Evolutionary conservation across 202 grass and related monocot genomes (phyloP).

Genomic region (Elaeis oleifera): DNA sequence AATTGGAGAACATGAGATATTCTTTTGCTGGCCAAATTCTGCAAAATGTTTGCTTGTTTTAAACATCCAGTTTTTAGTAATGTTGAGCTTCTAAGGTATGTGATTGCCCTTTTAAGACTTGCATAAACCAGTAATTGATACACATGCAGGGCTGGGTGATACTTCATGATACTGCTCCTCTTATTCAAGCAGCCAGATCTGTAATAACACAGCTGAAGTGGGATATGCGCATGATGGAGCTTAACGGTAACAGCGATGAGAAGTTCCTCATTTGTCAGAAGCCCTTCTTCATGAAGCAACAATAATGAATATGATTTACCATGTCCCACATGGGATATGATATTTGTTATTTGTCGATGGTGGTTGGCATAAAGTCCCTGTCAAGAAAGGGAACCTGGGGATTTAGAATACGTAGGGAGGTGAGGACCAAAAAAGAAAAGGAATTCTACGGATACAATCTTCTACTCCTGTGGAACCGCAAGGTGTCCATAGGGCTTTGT

Average conservation of each 20-base stretch:
- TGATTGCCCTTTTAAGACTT: too few species aligned
- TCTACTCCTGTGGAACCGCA: constrained; percentile 46
- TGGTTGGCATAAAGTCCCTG: neutral
- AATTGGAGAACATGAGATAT: too few species aligned
- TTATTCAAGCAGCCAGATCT: constrained; percentile 78
- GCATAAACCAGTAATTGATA: too few species aligned
- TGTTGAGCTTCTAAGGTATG: too few species aligned
- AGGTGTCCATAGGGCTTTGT: constrained; percentile 42
- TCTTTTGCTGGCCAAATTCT: too few species aligned
- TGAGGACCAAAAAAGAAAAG: constrained; percentile 17
- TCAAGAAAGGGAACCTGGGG: constrained; percentile 1
- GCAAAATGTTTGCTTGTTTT: too few species aligned
- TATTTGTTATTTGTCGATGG: neutral
- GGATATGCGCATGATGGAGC: constrained; percentile 75
- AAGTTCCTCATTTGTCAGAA: constrained; percentile 94
- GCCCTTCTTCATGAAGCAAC: constrained; percentile 73
- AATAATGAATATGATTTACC: constrained; percentile 7
- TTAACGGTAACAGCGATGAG: constrained; percentile 82
- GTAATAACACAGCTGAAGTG: constrained; percentile 70
- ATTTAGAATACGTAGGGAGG: constrained; percentile 2
- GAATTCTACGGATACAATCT: constrained; percentile 28
- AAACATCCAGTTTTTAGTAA: too few species aligned
- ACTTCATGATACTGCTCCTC: constrained; percentile 60
- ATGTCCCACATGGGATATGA: constrained; percentile 1
- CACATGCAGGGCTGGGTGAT: constrained; percentile 82